A percentile compares a stretch with the other conserved stretches of the same genome.
Evolutionary conservation across 192 early-diverging fungal species (phyloP).

Genomic region (Chytriomyces confervae): DNA sequence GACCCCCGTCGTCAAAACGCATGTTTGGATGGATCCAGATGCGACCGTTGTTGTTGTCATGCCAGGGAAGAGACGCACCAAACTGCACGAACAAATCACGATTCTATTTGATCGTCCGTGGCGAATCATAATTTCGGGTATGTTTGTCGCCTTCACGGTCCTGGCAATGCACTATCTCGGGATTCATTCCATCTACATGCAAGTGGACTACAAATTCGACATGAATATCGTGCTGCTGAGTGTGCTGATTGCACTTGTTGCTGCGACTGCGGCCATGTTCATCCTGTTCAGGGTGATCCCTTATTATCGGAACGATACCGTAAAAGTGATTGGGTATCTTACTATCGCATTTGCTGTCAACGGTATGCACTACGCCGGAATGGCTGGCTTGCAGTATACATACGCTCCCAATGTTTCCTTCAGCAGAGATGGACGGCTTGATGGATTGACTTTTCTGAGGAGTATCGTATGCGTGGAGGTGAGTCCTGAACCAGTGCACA

Average conservation of each 20-base stretch:
- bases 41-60: neutral
- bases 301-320: conserved; percentile 2
- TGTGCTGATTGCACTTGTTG: conserved; percentile 18
- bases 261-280: conserved; percentile 19
- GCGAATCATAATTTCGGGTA: conserved; percentile 12
- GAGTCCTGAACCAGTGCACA: neutral
- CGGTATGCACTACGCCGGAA: conserved; percentile 28
- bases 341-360: conserved; percentile 23
- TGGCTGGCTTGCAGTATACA: conserved; percentile 1
- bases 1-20: too few species aligned
- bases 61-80: neutral
- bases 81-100: neutral
- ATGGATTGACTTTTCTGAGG: neutral
- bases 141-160: conserved; percentile 4
- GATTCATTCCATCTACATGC: conserved; percentile 17
- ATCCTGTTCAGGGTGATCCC: conserved; percentile 18
- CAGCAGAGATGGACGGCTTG: neutral
- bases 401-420: conserved; percentile 3
- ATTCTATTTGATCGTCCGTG: conserved; percentile 11
- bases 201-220: neutral
- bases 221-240: neutral
- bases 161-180: conserved; percentile 25
- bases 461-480: conserved; percentile 17
- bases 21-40: too few species aligned
- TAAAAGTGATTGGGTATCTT: neutral